Evolutionary conservation across 345 rosid genomes (phyloP).

Genomic region (Euclidium syriacum): DNA sequence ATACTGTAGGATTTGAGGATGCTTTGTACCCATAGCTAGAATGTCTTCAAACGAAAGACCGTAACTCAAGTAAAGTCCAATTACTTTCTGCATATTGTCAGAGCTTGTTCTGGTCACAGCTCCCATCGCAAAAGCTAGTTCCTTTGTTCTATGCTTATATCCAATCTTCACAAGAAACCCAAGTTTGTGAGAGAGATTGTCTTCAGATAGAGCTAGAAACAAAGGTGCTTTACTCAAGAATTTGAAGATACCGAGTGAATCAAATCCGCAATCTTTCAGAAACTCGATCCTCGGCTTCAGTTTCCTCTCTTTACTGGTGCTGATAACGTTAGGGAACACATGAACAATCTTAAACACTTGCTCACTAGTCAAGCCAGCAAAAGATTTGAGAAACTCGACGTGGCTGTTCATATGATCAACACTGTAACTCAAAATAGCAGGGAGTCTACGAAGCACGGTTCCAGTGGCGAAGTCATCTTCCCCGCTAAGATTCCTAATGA

Average conservation of each 20-base stretch:
- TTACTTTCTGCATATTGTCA: slow-evolving; percentile 69
- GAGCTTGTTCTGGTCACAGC: slow-evolving; percentile 76
- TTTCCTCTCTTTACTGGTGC: slow-evolving; percentile 66
- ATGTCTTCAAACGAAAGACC: slow-evolving; percentile 55
- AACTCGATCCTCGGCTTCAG: slow-evolving; percentile 57
- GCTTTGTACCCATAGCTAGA: slow-evolving; percentile 69
- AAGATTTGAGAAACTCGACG: slow-evolving; percentile 52
- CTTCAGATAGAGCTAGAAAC: slow-evolving; percentile 61
- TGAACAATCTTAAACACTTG: slow-evolving; percentile 63
- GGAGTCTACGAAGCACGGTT: slow-evolving; percentile 49
- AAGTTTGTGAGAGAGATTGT: slow-evolving; percentile 52
- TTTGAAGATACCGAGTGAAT: slow-evolving; percentile 57
- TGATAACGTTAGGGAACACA: slow-evolving; percentile 58
- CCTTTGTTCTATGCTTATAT: slow-evolving; percentile 49
- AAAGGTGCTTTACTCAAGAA: slow-evolving; percentile 66
- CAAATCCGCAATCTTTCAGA: slow-evolving; percentile 63
- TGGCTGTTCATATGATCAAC: slow-evolving; percentile 51
- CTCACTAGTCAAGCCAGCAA: slow-evolving; percentile 50
- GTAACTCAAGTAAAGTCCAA: slow-evolving; percentile 52
- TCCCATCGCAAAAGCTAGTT: slow-evolving; percentile 58
- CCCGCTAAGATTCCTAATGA: slow-evolving; percentile 57
- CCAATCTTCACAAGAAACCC: slow-evolving; percentile 70
- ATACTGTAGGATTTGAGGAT: slow-evolving; percentile 73
- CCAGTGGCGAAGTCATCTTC: slow-evolving; percentile 58
- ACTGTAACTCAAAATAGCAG: slow-evolving; percentile 53